These are phyloP conservation scores for Zygosaccharomyces gambellarensis DNA, from an alignment of 805 yeast genomes.

Conservation along the genomic window DNA sequence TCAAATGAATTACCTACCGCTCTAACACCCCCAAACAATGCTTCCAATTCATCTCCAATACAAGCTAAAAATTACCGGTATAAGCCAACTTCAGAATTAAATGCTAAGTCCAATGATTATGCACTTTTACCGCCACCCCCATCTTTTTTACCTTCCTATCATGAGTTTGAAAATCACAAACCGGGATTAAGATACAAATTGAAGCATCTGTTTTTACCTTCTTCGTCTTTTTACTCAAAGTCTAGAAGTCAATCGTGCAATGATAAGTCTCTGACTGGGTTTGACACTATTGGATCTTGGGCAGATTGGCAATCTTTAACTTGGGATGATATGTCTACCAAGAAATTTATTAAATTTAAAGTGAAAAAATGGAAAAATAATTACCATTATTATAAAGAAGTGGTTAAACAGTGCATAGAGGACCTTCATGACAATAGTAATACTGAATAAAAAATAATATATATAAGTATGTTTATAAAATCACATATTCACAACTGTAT, in stretches of 20 bases:
- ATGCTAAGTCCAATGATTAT: background rate
- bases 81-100: background rate
- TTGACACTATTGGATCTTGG: constrained; percentile 11
- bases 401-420: constrained; percentile 20
- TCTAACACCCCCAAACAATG: constrained; percentile 10
- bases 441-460: background rate
- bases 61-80: background rate
- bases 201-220: constrained; percentile 5
- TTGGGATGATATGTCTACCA: constrained; percentile 18
- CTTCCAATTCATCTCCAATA: background rate
- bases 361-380: constrained; percentile 16
- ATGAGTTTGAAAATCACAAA: constrained; percentile 5
- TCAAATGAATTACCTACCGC: constrained; percentile 11
- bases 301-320: constrained; percentile 10
- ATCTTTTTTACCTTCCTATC: constrained; percentile 8
- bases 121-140: constrained; percentile 12
- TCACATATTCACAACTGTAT: background rate
- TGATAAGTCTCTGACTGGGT: background rate
- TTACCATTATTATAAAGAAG: constrained; percentile 17
- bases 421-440: constrained; percentile 16
- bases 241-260: background rate
- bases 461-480: background rate
- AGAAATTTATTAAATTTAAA: constrained; percentile 19
- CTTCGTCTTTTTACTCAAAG: constrained; percentile 2
- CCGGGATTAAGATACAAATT: constrained; percentile 7